phyloP scores from a whole-genome alignment of 495 filamentous ascomycete species.

The Daldinia decipiens region DNA sequence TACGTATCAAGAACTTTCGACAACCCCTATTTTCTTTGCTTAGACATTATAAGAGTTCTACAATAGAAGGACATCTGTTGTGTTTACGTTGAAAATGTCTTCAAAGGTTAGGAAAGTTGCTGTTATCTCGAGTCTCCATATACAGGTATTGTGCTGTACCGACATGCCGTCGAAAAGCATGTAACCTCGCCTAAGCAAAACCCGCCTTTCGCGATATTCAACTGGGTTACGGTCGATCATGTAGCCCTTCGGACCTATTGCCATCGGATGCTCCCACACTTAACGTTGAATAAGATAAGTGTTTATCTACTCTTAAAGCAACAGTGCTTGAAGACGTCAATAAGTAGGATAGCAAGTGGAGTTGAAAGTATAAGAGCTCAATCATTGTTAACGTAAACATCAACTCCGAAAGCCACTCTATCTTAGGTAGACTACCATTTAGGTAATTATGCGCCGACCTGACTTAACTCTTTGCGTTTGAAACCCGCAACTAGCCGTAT shows the following conservation, averaged over 20 bases:
- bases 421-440: background rate
- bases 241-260: slow-evolving; percentile 3
- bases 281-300: background rate
- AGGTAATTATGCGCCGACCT: no score
- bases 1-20: background rate
- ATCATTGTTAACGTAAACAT: background rate
- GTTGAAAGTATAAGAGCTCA: background rate
- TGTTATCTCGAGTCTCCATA: background rate
- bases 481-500: no score
- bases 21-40: background rate
- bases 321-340: background rate
- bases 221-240: background rate
- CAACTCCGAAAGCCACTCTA: background rate
- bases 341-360: background rate
- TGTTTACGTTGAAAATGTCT: background rate
- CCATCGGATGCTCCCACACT: background rate
- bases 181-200: slow-evolving; percentile 1
- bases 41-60: background rate
- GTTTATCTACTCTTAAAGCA: background rate
- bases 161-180: background rate
- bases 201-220: background rate
- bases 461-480: no score
- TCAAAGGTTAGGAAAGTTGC: background rate
- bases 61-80: background rate
- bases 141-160: background rate